Base-by-base conservation (phyloP, 1,139 yeast genomes). In the Hemisphaericaspora xylofermentans region DNA sequence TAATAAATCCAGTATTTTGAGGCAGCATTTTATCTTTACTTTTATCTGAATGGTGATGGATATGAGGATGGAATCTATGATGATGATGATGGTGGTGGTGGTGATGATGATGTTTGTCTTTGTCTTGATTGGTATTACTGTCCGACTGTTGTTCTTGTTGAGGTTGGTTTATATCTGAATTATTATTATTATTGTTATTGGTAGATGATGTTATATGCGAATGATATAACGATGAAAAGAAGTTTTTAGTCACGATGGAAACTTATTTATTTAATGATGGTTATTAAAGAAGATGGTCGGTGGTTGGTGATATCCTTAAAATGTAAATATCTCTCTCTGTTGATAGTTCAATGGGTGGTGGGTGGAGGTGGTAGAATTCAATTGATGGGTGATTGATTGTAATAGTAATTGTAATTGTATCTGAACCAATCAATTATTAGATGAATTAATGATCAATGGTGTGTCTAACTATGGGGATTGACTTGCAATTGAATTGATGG, bases 1-100 rank as follows among this genome's bases (percentile, higher is more conserved):
- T 41, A 13, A 46, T 36, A 18, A 37, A 28, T 22, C 36, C 33
- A 21, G 43, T 27, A 12, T 46, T 31, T 38, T 49, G 52, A 15
- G 51, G 48, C 51, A 47, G 46, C 19, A 17, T 39, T 5, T 31
- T 6, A 4, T 21, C 16, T 24, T 24, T 24, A 24, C 7, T 6
- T 19, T 27, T 27, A 13, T 5, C 8, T 19, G 22, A 19, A 6
- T 19, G 22, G 8, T 19, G 22, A n/a, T n/a, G n/a, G n/a, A n/a
- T n/a, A n/a, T n/a, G n/a, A 19, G 4, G 36, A 26, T 6, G 22
- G 17, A 8, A 4, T 24, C 26, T 24, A 7, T 8, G n/a, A 24
- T 6, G 26, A 24, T 6, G 9, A 9, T 25, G 27, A 25, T 12
- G 27, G 24, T 6, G 10, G 27, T 6, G 13, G 27, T 25, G 8